phyloP scores from a whole-genome alignment of 1,139 yeast species.

The Yamadazyma diospyri region DNA sequence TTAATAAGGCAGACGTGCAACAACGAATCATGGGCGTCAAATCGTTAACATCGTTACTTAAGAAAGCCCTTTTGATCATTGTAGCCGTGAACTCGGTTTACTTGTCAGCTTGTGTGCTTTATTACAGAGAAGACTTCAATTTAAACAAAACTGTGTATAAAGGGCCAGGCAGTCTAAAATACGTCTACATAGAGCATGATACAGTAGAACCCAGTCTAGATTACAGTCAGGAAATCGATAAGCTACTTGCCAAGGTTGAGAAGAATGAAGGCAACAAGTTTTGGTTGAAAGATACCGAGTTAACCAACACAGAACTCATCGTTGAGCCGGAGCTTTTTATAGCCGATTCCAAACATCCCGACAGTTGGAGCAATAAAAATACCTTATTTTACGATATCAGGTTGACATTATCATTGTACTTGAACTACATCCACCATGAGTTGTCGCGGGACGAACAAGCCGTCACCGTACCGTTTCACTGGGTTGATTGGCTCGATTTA shows the following conservation, averaged over 20 bases:
- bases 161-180: not conserved
- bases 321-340: conserved; percentile 18
- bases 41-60: conserved; percentile 3
- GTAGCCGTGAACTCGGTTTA: conserved; percentile 10
- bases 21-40: too few relatives aligned
- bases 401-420: conserved; percentile 33
- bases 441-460: conserved; percentile 6
- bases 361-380: conserved; percentile 19
- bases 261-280: conserved; percentile 16
- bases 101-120: conserved; percentile 10
- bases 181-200: conserved; percentile 10
- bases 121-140: conserved; percentile 11
- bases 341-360: conserved; percentile 10
- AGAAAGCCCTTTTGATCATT: conserved; percentile 4
- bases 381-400: conserved; percentile 35
- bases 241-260: conserved; percentile 17
- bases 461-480: conserved; percentile 23
- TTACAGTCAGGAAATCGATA: conserved; percentile 13
- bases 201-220: conserved; percentile 11
- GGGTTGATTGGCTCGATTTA: conserved; percentile 30
- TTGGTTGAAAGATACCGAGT: conserved; percentile 24
- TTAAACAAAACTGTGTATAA: conserved; percentile 7
- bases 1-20: too few relatives aligned
- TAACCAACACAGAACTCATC: conserved; percentile 16
- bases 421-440: conserved; percentile 22